Evolutionary conservation across 805 yeast species (phyloP), one percentile per base, ranked within the genome.

Genomic region (Monosporozyma siamensis): DNA sequence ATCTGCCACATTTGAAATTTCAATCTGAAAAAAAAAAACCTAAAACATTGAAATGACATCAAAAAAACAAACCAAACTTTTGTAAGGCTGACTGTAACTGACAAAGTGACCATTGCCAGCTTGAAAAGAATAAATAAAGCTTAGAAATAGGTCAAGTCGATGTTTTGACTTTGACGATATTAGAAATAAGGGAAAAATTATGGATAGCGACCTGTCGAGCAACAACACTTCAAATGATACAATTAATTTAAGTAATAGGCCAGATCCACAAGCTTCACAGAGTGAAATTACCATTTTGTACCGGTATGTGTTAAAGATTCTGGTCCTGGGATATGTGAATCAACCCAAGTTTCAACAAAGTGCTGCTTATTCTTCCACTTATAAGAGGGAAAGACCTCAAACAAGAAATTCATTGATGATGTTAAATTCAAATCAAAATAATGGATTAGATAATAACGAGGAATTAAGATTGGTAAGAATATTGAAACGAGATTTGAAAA

Each of bases 301-400:
- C 49, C 69, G 69, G 38, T 67, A 72, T 24, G 68, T 79, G 1
- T 53, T 82, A 37, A 77, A 78, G 51, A 59, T 78, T 6, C 56
- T 80, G 2, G 58, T 82, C 10, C 56, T 82, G 15, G 81, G 77
- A 38, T 80, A 82, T 51, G 63, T 74, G 42, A 75, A 71, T 44
- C 86, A 80, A 57, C 84, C 84, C 2, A 60, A 86, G 29, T 81
- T 80, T 61, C 60, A 70, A 14, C 38, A 41, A 15, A 15, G 34
- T 45, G 39, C 41, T 12, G n/a, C 41, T 6, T 22, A 27, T 24
- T 21, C 41, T 6, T 30, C 41, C 15, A 31, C 29, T 15, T 37
- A 37, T 14, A 26, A 21, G 5, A 18, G 17, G 8, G 21, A 17
- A 8, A 37, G 22, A 5, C 17, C 31, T 8, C 29, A 26, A 12